A percentile compares a stretch with the other conserved stretches of the same genome.
Evolutionary conservation across 208 protist genomes (phyloP).

Genomic region (Naegleria fowleri): DNA sequence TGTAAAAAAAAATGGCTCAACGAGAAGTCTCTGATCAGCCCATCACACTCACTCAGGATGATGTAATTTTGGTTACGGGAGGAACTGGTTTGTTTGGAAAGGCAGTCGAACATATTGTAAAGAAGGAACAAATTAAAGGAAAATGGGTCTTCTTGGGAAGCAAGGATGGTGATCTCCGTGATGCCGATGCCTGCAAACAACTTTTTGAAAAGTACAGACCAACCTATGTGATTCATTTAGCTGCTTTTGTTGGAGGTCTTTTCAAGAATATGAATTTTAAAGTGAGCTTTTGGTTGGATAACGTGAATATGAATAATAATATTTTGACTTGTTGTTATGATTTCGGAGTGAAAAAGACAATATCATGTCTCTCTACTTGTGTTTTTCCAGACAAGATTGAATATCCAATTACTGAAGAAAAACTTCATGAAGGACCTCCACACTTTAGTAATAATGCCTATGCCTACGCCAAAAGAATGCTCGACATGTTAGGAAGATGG

Average conservation of each 20-base stretch:
- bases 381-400: conserved; percentile 86
- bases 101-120: conserved; percentile 55
- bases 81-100: conserved; percentile 78
- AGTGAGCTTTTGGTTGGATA: conserved; percentile 69
- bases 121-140: conserved; percentile 29
- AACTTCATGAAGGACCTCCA: conserved; percentile 78
- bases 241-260: conserved; percentile 79
- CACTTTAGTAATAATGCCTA: conserved; percentile 82
- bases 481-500: conserved; percentile 69
- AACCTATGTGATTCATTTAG: conserved; percentile 87
- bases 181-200: conserved; percentile 44
- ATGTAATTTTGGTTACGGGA: conserved; percentile 74
- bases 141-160: conserved; percentile 73
- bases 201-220: conserved; percentile 73
- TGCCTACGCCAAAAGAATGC: conserved; percentile 87
- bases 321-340: conserved; percentile 63
- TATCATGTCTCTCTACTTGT: conserved; percentile 82
- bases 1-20: background rate
- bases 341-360: conserved; percentile 63
- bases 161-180: conserved; percentile 68
- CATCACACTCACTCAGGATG: background rate
- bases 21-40: background rate
- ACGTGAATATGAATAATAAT: conserved; percentile 85
- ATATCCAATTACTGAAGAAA: conserved; percentile 81
- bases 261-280: conserved; percentile 74